phyloP scores from a whole-genome alignment of 352 stramenopile species.

The Aphanomyces astaci region DNA sequence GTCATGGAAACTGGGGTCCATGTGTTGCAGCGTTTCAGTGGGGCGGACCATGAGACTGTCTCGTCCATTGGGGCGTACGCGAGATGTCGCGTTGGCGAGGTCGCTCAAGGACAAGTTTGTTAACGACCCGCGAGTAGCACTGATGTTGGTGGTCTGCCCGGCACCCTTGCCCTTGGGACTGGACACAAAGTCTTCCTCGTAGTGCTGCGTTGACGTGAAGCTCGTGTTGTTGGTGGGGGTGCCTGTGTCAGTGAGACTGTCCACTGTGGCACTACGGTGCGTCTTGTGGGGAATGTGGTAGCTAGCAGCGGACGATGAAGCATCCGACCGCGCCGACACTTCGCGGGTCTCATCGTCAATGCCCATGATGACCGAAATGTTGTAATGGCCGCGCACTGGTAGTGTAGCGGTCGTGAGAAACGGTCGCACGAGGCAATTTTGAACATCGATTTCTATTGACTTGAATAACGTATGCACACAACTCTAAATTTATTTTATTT shows the following conservation, averaged over 20 bases:
- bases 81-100: neutral
- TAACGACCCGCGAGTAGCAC: neutral
- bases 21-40: constrained; percentile 26
- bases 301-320: neutral
- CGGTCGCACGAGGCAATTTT: too few species aligned
- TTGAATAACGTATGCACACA: too few species aligned
- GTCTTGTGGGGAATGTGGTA: neutral
- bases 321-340: neutral
- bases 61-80: neutral
- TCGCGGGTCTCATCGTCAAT: constrained; percentile 5
- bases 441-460: too few species aligned
- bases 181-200: constrained; percentile 12
- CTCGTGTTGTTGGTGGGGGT: constrained; percentile 6
- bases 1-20: constrained; percentile 27
- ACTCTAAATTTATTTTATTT: too few species aligned
- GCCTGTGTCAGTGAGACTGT: constrained; percentile 2
- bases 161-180: constrained; percentile 10
- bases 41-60: constrained; percentile 14
- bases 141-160: neutral
- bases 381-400: neutral
- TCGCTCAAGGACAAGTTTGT: constrained; percentile 13
- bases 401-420: too few species aligned
- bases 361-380: constrained; percentile 1
- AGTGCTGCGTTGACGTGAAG: constrained; percentile 4
- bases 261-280: constrained; percentile 6